Conservation (phyloP, 495 filamentous ascomycete genomes). For the Polyplosphaeria fusca region DNA sequence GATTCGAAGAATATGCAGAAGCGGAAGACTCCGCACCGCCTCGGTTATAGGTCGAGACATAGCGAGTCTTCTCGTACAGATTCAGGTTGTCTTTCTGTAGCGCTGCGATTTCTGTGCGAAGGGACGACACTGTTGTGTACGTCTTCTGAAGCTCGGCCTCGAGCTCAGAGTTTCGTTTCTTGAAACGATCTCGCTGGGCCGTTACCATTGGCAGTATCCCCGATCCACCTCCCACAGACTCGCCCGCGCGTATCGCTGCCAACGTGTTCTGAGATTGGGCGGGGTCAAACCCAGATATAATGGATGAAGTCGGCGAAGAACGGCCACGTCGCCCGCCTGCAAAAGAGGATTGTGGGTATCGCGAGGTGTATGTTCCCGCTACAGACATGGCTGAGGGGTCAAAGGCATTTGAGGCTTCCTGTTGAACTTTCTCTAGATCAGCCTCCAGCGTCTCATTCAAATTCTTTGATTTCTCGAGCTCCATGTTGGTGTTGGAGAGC, state of each 20-base stretch:
- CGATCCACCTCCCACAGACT: conserved; percentile 75
- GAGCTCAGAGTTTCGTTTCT: conserved; percentile 87
- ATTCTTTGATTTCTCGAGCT: conserved; percentile 79
- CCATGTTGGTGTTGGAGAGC: conserved; percentile 75
- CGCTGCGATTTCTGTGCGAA: conserved; percentile 86
- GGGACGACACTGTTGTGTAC: conserved; percentile 75
- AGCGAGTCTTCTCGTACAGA: conserved; percentile 97
- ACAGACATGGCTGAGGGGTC: conserved; percentile 85
- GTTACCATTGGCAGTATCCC: conserved; percentile 98
- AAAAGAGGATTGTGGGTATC: conserved; percentile 72
- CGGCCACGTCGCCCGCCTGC: conserved; percentile 52
- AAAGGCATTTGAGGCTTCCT: conserved; percentile 77
- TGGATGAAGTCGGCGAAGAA: conserved; percentile 91
- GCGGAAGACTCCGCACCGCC: conserved; percentile 52
- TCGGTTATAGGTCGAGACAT: conserved; percentile 89
- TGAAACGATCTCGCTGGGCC: conserved; percentile 96
- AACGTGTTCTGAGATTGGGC: conserved; percentile 52
- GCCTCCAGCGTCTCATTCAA: conserved; percentile 88
- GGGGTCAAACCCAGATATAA: conserved; percentile 91
- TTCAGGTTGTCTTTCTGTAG: conserved; percentile 95
- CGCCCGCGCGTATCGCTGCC: conserved; percentile 60
- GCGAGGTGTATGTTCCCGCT: conserved; percentile 84
- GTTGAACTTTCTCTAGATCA: conserved; percentile 82
- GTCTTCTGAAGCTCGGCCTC: conserved; percentile 84
- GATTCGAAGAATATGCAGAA: conserved; percentile 66